Evolutionary conservation across 306 rosid genomes (phyloP).

Genomic region (Comarum palustre): DNA sequence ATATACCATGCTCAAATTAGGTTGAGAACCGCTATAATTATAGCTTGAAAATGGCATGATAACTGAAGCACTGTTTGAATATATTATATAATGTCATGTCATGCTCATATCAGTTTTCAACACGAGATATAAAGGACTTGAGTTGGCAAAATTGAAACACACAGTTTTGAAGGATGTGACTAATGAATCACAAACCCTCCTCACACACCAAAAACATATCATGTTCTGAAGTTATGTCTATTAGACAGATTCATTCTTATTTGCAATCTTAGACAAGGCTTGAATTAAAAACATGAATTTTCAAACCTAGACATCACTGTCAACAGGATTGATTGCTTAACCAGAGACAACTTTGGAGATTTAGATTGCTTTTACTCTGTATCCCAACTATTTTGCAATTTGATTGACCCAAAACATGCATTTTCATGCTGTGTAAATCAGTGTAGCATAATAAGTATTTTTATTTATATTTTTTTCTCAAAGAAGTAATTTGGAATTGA

Average conservation of each 20-base stretch:
- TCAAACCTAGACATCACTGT: neutral
- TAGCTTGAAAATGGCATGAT: neutral
- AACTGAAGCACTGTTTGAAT: neutral
- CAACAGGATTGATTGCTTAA: neutral
- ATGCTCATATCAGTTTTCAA: neutral
- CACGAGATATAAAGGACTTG: neutral
- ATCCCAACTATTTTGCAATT: neutral
- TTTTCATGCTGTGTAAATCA: neutral
- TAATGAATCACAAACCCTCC: neutral
- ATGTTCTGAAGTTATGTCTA: neutral
- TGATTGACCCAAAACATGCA: neutral
- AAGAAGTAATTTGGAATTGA: neutral
- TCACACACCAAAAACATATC: no score
- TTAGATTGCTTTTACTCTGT: neutral
- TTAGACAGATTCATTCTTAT: neutral
- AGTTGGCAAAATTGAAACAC: neutral
- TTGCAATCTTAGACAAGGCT: neutral
- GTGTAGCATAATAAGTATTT: neutral
- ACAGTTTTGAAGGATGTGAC: neutral
- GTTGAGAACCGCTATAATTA: neutral
- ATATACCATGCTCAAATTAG: neutral
- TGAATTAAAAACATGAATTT: neutral
- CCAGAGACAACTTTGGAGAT: conserved; percentile 5
- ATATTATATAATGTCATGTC: neutral
- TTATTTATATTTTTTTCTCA: no score